phyloP scores from a whole-genome alignment of 352 stramenopile species.

The Globisporangium splendens region DNA sequence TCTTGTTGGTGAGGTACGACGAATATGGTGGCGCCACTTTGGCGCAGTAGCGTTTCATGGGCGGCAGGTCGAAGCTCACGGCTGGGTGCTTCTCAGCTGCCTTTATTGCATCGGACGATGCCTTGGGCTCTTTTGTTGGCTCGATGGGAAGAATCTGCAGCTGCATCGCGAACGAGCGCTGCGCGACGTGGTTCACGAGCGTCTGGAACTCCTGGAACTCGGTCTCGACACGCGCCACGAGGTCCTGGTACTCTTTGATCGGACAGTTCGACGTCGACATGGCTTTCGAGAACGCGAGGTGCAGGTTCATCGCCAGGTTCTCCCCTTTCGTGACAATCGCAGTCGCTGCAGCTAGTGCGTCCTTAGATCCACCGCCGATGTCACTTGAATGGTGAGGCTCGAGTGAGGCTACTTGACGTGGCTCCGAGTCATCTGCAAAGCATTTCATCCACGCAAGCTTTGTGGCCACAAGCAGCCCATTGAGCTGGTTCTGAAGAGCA shows the following conservation, averaged over 20 bases:
- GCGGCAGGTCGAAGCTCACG: slow-evolving; percentile 49
- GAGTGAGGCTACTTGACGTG: not conserved
- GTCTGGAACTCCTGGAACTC: slow-evolving; percentile 36
- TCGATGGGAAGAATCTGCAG: too few species aligned
- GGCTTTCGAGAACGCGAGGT: slow-evolving; percentile 37
- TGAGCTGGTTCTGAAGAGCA: slow-evolving; percentile 34
- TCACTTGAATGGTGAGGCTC: not conserved
- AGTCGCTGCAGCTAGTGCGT: slow-evolving; percentile 8
- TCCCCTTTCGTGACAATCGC: slow-evolving; percentile 46
- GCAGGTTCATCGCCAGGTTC: slow-evolving; percentile 30
- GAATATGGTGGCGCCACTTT: slow-evolving; percentile 57
- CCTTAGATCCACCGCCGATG: not conserved
- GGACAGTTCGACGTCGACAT: slow-evolving; percentile 20
- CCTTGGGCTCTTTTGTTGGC: too few species aligned
- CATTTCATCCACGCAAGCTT: slow-evolving; percentile 71
- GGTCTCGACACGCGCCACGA: slow-evolving; percentile 36
- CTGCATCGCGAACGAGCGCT: slow-evolving; percentile 1
- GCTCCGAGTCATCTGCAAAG: slow-evolving; percentile 17
- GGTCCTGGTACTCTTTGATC: slow-evolving; percentile 43
- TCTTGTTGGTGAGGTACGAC: slow-evolving; percentile 35
- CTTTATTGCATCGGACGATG: not conserved
- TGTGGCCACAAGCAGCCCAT: slow-evolving; percentile 36
- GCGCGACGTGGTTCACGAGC: slow-evolving; percentile 27
- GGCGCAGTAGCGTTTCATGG: slow-evolving; percentile 66
- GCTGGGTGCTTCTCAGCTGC: slow-evolving; percentile 6